Percentiles rank a stretch among this genome's conserved stretches.
These are phyloP conservation scores for Alternaria longipes DNA, from an alignment of 2,329 filamentous ascomycete genomes.

Conservation along the genomic window DNA sequence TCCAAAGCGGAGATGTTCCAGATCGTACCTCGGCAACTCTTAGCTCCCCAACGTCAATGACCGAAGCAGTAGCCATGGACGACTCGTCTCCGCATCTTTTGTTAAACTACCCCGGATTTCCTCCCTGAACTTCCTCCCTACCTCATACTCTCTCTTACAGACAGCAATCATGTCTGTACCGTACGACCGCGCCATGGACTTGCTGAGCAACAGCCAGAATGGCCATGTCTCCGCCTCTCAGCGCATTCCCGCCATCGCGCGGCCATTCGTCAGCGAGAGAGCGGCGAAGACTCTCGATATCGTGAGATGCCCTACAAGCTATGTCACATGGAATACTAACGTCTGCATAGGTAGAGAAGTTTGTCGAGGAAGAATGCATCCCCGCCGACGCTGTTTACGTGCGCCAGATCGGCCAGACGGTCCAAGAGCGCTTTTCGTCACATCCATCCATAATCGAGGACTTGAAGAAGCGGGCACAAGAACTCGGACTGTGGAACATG, in stretches of 20 bases:
- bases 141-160: conserved; percentile 2
- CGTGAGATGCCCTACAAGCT: conserved; percentile 50
- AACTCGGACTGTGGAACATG: conserved; percentile 96
- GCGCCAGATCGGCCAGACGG: conserved; percentile 79
- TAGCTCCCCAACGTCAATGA: conserved; percentile 19
- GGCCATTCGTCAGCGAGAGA: conserved; percentile 78
- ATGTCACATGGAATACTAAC: not conserved
- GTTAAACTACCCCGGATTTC: conserved; percentile 30
- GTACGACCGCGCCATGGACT: conserved; percentile 33
- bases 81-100: conserved; percentile 25
- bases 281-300: conserved; percentile 85
- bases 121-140: conserved; percentile 1
- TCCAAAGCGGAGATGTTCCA: conserved; percentile 19
- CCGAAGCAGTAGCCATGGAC: conserved; percentile 33
- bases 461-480: conserved; percentile 82
- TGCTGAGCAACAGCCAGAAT: conserved; percentile 48
- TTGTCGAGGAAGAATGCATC: conserved; percentile 91
- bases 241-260: conserved; percentile 66
- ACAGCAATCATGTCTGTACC: conserved; percentile 42
- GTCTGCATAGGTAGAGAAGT: conserved; percentile 77
- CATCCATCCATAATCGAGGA: conserved; percentile 87
- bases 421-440: conserved; percentile 74
- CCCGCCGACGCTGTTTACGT: conserved; percentile 79
- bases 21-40: conserved; percentile 36
- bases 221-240: conserved; percentile 59